Base-by-base conservation (phyloP, 495 filamentous ascomycete genomes). In the Parathielavia hyrcaniae region DNA sequence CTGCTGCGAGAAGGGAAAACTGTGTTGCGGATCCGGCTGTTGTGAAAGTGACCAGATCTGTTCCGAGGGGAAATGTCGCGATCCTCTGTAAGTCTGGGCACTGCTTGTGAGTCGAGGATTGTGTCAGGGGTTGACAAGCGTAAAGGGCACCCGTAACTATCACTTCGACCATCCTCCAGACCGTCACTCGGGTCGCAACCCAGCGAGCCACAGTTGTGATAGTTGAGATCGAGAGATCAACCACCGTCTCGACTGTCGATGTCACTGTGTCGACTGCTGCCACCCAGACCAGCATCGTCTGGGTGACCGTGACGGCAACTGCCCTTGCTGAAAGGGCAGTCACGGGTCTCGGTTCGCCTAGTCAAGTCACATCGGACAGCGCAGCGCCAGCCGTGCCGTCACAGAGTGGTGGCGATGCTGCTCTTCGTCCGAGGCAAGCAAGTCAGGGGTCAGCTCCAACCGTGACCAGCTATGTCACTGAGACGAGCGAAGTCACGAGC, bases 1-100 rank as follows among this genome's bases (percentile, higher is more conserved):
- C 17, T 71, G 69, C 50, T 71, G 69, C 36, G 49, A 52, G 8
- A 40, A 32, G 11, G 65, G 58, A 2, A 51, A 59, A 17, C 43
- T 45, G 34, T 71, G 69, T 55, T 69, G 69, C 46, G 69, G 64
- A 41, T 20, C 53, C 1, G 67, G 63, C n/a, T 71, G 69, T 50
- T 71, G 69, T 59, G 38, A 50, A 0, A 53, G 44, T 30, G 69
- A 67, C 19, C 63, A 69, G 45, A 63, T 53, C 26, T 71, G 69
- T 49, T 64, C 57, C 16, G n/a, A 61, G 14, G 66, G 64, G n/a
- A 54, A 65, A 26, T 71, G 68, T 53, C 22, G 64, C 12, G 49
- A 60, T 17, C 52, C 62, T 4, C 48, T 61, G 65, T 68, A 62
- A 65, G 65, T 65, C 44, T 19, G 16, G 4, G n/a, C 3, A n/a